phyloP scores from a whole-genome alignment of 305 asterid genomes.

The Lippia alba region DNA sequence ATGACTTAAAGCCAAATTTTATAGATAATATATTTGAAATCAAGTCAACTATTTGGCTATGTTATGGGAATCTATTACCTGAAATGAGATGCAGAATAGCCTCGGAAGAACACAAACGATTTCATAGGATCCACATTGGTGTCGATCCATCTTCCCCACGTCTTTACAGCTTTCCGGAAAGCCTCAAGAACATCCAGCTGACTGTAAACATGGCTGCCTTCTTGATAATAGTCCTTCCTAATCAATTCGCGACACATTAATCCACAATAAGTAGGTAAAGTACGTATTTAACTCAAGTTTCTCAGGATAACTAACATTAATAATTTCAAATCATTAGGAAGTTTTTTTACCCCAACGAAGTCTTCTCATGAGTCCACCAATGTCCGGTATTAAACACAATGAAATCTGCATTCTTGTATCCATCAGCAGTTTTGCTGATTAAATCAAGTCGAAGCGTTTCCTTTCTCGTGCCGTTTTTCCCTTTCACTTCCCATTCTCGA shows the following conservation, averaged over 20 bases:
- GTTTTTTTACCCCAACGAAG: slow-evolving; percentile 42
- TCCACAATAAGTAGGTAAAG: neutral
- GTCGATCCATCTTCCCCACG: slow-evolving; percentile 85
- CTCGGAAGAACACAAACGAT: slow-evolving; percentile 65
- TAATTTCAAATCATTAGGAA: neutral
- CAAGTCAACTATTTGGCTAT: no score
- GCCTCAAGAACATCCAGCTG: slow-evolving; percentile 71
- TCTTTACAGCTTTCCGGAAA: slow-evolving; percentile 66
- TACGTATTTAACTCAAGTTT: no score
- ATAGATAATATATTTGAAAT: no score
- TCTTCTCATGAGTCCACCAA: slow-evolving; percentile 69
- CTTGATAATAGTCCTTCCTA: slow-evolving; percentile 82
- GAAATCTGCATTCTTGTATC: slow-evolving; percentile 57
- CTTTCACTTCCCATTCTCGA: slow-evolving; percentile 59
- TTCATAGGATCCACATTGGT: slow-evolving; percentile 56
- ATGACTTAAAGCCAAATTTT: no score
- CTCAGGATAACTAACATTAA: neutral
- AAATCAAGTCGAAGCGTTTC: slow-evolving; percentile 75
- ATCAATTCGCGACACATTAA: neutral
- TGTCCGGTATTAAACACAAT: slow-evolving; percentile 61
- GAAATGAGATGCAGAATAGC: slow-evolving; percentile 74
- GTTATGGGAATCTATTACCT: slow-evolving; percentile 40
- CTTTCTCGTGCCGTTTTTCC: slow-evolving; percentile 49
- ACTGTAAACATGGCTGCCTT: slow-evolving; percentile 71
- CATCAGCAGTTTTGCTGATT: slow-evolving; percentile 45